Percentiles rank a stretch among this genome's conserved stretches.
Conservation (phyloP, 2,329 filamentous ascomycete species). For the Scolecobasidium constrictum region DNA sequence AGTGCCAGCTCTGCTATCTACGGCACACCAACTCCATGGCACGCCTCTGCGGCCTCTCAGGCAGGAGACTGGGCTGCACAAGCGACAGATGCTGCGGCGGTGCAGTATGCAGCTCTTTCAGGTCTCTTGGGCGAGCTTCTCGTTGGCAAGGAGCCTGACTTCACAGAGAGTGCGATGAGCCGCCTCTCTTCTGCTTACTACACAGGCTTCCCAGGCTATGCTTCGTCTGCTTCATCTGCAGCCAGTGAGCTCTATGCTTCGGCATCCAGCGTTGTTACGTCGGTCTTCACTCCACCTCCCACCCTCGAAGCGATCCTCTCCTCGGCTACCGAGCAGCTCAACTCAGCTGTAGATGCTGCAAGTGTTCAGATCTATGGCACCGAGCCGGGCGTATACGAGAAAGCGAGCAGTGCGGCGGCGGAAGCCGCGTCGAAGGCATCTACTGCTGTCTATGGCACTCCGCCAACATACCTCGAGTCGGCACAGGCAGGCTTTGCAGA, state of each 20-base stretch:
- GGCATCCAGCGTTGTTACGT: slow-evolving; percentile 34
- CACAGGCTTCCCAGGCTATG: slow-evolving; percentile 49
- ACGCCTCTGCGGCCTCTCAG: slow-evolving; percentile 35
- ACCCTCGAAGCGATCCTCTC: slow-evolving; percentile 47
- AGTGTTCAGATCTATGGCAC: slow-evolving; percentile 48
- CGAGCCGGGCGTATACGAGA: slow-evolving; percentile 40
- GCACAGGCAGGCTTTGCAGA: slow-evolving; percentile 42
- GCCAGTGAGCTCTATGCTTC: slow-evolving; percentile 37
- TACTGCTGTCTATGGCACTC: slow-evolving; percentile 44
- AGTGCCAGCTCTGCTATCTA: slow-evolving; percentile 61
- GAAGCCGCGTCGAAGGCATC: slow-evolving; percentile 42
- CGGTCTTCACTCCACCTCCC: slow-evolving; percentile 46
- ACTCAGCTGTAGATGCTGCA: slow-evolving; percentile 48
- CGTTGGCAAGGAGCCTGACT: slow-evolving; percentile 65
- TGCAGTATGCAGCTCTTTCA: slow-evolving; percentile 60
- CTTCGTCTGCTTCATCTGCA: slow-evolving; percentile 42
- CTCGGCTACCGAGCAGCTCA: slow-evolving; percentile 44
- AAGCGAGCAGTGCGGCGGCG: slow-evolving; percentile 42
- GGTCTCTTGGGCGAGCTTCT: slow-evolving; percentile 67
- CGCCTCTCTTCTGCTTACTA: slow-evolving; percentile 63
- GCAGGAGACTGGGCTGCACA: slow-evolving; percentile 50
- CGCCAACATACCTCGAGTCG: slow-evolving; percentile 40
- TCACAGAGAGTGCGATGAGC: slow-evolving; percentile 68
- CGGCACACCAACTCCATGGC: slow-evolving; percentile 47
- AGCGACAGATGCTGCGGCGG: slow-evolving; percentile 48